Evolutionary conservation across 371 early-diverging fungal species (phyloP).

Genomic region (Chytridium lagenaria): DNA sequence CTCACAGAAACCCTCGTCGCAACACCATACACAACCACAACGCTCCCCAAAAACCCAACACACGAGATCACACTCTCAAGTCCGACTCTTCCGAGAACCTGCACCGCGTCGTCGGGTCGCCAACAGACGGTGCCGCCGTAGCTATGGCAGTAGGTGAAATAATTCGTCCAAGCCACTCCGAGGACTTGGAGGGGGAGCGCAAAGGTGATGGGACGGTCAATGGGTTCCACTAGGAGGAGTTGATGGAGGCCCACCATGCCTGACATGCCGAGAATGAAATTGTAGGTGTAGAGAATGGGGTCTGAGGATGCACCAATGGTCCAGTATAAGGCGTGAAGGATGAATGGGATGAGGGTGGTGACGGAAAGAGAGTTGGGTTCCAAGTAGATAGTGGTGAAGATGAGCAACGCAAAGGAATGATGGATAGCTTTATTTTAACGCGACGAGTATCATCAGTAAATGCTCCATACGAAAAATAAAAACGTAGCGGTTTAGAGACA

Average conservation of each 20-base stretch:
- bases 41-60: not conserved
- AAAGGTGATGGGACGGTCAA: not conserved
- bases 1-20: not conserved
- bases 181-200: constrained; percentile 16
- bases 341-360: constrained; percentile 21
- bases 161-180: constrained; percentile 25
- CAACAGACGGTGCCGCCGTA: constrained; percentile 29
- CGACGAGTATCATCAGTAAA: not conserved
- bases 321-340: constrained; percentile 35
- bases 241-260: constrained; percentile 18
- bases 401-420: constrained; percentile 27
- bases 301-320: constrained; percentile 24
- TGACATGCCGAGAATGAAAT: constrained; percentile 13
- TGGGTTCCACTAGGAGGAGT: not conserved
- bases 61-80: not conserved
- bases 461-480: not conserved
- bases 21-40: not conserved
- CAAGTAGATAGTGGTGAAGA: constrained; percentile 20
- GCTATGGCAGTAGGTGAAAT: constrained; percentile 33
- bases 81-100: too few species aligned
- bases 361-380: constrained; percentile 32
- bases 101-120: too few species aligned
- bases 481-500: constrained; percentile 1
- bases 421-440: constrained; percentile 19
- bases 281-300: constrained; percentile 29